Evolutionary conservation across 2,329 filamentous ascomycete species (phyloP), one percentile per base, ranked within the genome.

Genomic region (Apiospora rasikravindrae): DNA sequence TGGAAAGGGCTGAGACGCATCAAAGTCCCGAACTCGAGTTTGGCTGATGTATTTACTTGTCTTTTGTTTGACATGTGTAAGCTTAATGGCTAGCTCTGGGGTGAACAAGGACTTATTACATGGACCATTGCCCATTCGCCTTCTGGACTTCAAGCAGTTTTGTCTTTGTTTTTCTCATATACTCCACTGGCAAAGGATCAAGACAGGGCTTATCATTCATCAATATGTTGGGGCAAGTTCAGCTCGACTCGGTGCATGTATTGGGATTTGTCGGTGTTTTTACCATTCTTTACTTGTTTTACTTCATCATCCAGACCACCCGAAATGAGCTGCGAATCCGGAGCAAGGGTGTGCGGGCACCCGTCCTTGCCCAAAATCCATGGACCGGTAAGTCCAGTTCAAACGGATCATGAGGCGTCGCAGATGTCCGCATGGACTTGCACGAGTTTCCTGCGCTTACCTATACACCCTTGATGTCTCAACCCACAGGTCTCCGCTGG

Each of bases 291-390:
- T 64, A 40, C 22, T 33, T 64, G 10, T 33, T 5, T 7, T 13
- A 75, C 71, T 51, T 72, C 44, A 8, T 53, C 4, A 44, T 78
- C 22, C 73, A 77, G 68, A 61, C 64, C 33, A 74, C 64, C 22
- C 71, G 74, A 57, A 22, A 78, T 76, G 57, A 79, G 76, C 71
- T 74, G 70, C 73, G 74, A 26, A 81, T 84, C 53, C 77, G 77
- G 29, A 73, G 76, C 61, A 81, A 82, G 6, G 82, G 81, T 51
- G 77, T 80, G 33, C 77, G 81, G 24, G 81, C 82, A 5, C 77
- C 80, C 4, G 64, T 78, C 1, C 67, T 83, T 8, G 80, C 80
- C 53, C 77, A 75, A n/a, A 82, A 83, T 69, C 78, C 82, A 19
- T 67, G 83, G 24, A 78, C 76, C 2, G 81, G 82, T 81, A 78